These are phyloP conservation scores for Eutrema salsugineum DNA, from an alignment of 441 rosid genomes.

Conservation along the genomic window DNA sequence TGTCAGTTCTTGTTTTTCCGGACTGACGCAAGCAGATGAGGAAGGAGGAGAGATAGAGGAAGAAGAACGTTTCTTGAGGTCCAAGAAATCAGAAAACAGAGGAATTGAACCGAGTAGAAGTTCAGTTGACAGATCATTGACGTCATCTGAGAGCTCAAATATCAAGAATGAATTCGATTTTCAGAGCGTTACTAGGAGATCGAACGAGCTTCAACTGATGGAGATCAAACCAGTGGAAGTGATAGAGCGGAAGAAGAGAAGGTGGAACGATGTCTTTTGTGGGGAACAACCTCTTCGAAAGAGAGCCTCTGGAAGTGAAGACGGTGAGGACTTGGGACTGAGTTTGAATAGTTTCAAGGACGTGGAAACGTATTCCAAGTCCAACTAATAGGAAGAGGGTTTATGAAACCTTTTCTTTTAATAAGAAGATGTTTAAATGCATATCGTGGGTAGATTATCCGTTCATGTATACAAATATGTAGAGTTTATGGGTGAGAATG, in stretches of 20 bases:
- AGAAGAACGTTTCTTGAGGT: conserved; percentile 32
- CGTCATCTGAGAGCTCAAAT: background rate
- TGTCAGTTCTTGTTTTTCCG: conserved; percentile 52
- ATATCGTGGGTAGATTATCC: background rate
- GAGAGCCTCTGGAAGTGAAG: background rate
- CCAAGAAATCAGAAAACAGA: conserved; percentile 32
- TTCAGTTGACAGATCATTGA: background rate
- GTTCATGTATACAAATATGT: background rate
- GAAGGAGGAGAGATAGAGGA: conserved; percentile 15
- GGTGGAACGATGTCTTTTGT: background rate
- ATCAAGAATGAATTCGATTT: background rate
- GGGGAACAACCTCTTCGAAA: background rate
- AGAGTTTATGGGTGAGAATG: too few relatives aligned
- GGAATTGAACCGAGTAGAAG: conserved; percentile 35
- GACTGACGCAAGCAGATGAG: conserved; percentile 34
- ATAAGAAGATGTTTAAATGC: background rate
- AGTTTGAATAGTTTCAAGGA: background rate
- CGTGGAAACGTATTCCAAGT: background rate
- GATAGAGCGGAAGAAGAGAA: background rate
- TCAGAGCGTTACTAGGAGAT: background rate
- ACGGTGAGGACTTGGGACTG: background rate
- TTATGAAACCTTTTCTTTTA: background rate
- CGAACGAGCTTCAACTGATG: background rate
- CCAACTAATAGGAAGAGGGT: background rate
- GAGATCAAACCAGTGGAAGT: conserved; percentile 44